These are phyloP conservation scores for Neurospora terricola DNA, from an alignment of 495 filamentous ascomycete species.

Conservation along the genomic window DNA sequence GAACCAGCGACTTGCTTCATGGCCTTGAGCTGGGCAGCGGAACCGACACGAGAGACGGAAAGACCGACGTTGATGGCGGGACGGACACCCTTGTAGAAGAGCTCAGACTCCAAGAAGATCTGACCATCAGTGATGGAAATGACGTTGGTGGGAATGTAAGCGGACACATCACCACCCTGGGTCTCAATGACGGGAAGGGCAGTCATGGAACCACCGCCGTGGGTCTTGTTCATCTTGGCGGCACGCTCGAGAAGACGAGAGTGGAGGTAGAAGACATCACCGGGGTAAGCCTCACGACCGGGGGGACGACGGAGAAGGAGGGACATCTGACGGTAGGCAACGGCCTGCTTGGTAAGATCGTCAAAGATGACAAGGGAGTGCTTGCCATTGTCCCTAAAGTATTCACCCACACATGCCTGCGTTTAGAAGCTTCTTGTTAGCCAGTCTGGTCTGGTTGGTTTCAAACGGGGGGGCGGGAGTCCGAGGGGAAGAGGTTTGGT, in stretches of 20 bases:
- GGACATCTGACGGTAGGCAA: slow-evolving; percentile 99
- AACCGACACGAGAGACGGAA: slow-evolving; percentile 98
- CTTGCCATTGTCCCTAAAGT: slow-evolving; percentile 84
- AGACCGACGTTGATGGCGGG: slow-evolving; percentile 99
- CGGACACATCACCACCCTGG: slow-evolving; percentile 99
- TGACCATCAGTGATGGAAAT: slow-evolving; percentile 99
- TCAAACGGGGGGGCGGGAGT: neutral
- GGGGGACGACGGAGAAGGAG: slow-evolving; percentile 97
- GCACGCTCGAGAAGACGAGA: slow-evolving; percentile 98
- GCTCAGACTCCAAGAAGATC: slow-evolving; percentile 98
- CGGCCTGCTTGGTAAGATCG: slow-evolving; percentile 97
- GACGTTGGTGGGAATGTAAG: slow-evolving; percentile 99
- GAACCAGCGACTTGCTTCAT: slow-evolving; percentile 99
- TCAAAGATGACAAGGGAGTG: slow-evolving; percentile 92
- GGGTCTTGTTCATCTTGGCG: slow-evolving; percentile 97
- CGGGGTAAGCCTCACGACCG: slow-evolving; percentile 99
- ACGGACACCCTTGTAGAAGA: slow-evolving; percentile 99
- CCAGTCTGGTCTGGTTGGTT: neutral
- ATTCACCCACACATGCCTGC: slow-evolving; percentile 63
- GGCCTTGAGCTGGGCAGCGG: slow-evolving; percentile 98
- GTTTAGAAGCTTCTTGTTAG: neutral
- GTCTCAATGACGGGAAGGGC: slow-evolving; percentile 98
- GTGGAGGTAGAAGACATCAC: slow-evolving; percentile 99
- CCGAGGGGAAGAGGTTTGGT: neutral
- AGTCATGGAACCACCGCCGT: slow-evolving; percentile 92